phyloP scores from a whole-genome alignment of 805 yeast genomes.

The Monosporozyma servazzii region DNA sequence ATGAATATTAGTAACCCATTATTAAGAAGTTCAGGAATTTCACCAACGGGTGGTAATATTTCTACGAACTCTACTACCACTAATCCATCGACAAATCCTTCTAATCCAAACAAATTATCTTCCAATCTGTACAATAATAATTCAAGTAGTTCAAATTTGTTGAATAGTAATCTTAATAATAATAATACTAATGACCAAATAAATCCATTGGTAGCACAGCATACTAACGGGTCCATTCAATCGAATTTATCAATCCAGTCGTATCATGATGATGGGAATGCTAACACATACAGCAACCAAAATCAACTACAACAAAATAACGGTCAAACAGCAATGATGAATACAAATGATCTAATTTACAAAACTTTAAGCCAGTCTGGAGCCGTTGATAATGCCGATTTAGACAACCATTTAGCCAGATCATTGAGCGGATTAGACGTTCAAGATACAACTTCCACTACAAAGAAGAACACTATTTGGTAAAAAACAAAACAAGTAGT shows the following conservation, averaged over 20 bases:
- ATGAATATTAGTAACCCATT: conserved; percentile 24
- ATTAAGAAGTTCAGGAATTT: conserved; percentile 21
- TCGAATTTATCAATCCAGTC: conserved; percentile 29
- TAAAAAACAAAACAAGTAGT: background rate
- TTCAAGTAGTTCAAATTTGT: conserved; percentile 5
- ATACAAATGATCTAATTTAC: conserved; percentile 1
- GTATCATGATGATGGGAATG: conserved; percentile 15
- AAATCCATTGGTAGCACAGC: conserved; percentile 18
- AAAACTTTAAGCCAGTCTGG: conserved; percentile 4
- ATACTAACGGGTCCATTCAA: conserved; percentile 29
- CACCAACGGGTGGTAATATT: conserved; percentile 14
- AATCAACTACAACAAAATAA: background rate
- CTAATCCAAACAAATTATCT: conserved; percentile 14
- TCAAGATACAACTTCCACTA: conserved; percentile 4
- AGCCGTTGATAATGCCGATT: background rate
- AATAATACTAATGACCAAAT: background rate
- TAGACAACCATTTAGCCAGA: conserved; percentile 27
- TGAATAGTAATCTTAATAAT: background rate
- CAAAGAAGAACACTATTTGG: background rate
- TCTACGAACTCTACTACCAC: conserved; percentile 9
- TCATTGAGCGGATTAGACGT: conserved; percentile 29
- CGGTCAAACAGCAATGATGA: background rate
- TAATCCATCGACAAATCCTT: background rate
- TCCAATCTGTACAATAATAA: conserved; percentile 9
- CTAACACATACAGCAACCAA: background rate